Conservation (phyloP, 805 yeast genomes). For the Brettanomyces custersianus region DNA sequence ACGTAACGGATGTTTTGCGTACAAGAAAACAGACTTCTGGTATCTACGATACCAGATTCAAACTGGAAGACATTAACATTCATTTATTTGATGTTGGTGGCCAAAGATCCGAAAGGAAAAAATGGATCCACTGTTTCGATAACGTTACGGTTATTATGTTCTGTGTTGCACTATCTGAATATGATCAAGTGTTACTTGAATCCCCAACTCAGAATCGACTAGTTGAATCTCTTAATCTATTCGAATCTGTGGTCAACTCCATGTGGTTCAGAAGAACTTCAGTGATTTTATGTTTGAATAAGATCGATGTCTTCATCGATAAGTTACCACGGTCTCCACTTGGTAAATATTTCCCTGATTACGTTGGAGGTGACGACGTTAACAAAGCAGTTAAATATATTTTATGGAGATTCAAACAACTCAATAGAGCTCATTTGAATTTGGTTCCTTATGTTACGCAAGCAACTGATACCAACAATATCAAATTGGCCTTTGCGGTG, state of each 20-base stretch:
- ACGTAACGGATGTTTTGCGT: constrained; percentile 68
- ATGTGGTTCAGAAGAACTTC: constrained; percentile 89
- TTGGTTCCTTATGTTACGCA: constrained; percentile 89
- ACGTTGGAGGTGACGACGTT: constrained; percentile 82
- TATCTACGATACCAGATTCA: constrained; percentile 73
- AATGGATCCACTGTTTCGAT: constrained; percentile 96
- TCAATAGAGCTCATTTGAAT: constrained; percentile 72
- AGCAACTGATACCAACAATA: constrained; percentile 88
- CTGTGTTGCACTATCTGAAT: constrained; percentile 86
- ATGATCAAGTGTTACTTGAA: constrained; percentile 79
- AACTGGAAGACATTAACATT: constrained; percentile 57
- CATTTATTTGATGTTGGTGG: constrained; percentile 88
- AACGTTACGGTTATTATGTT: constrained; percentile 84
- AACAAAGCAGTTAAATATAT: constrained; percentile 89
- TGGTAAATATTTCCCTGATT: constrained; percentile 80
- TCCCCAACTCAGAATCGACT: constrained; percentile 67
- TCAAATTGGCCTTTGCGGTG: constrained; percentile 64
- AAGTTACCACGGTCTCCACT: constrained; percentile 75
- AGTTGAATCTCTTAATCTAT: constrained; percentile 73
- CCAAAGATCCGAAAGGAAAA: constrained; percentile 89
- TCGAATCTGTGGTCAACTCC: constrained; percentile 85
- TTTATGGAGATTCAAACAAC: constrained; percentile 80
- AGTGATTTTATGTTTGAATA: constrained; percentile 77
- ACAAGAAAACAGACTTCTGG: constrained; percentile 92
- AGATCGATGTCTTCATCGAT: constrained; percentile 83